Evolutionary conservation across 2,329 filamentous ascomycete genomes (phyloP).

Genomic region (Sphaerostilbella broomeana): DNA sequence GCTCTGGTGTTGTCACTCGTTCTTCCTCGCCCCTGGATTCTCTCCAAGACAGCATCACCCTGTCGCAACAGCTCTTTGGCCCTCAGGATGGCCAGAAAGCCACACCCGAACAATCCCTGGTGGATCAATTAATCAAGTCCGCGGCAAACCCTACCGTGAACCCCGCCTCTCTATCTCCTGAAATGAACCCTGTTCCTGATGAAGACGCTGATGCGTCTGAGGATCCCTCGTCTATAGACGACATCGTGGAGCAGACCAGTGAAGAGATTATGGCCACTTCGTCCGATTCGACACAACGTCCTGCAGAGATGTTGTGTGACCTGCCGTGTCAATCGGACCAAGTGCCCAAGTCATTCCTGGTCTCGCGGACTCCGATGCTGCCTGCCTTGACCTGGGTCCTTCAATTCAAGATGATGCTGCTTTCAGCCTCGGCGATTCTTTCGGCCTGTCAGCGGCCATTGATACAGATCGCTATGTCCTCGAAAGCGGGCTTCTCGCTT

Average conservation of each 20-base stretch:
- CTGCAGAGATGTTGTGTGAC: slow-evolving; percentile 99
- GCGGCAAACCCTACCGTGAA: slow-evolving; percentile 47
- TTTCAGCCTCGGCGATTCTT: slow-evolving; percentile 63
- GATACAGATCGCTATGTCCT: slow-evolving; percentile 68
- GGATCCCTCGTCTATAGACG: slow-evolving; percentile 15
- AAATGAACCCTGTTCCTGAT: slow-evolving; percentile 47
- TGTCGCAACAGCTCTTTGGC: slow-evolving; percentile 54
- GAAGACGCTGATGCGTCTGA: slow-evolving; percentile 23
- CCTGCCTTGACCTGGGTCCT: slow-evolving; percentile 40
- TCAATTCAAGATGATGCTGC: slow-evolving; percentile 54
- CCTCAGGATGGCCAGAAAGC: slow-evolving; percentile 35
- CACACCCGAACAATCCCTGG: slow-evolving; percentile 26
- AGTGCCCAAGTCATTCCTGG: slow-evolving; percentile 42
- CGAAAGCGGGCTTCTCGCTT: slow-evolving; percentile 71
- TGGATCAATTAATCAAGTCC: slow-evolving; percentile 38
- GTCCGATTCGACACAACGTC: slow-evolving; percentile 99
- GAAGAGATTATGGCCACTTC: slow-evolving; percentile 37
- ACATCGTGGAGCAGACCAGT: slow-evolving; percentile 17
- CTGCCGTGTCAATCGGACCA: slow-evolving; percentile 98
- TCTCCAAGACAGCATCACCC: slow-evolving; percentile 43
- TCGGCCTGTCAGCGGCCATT: slow-evolving; percentile 62
- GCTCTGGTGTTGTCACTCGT: slow-evolving; percentile 35
- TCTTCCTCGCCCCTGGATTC: slow-evolving; percentile 37
- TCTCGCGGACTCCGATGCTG: slow-evolving; percentile 34
- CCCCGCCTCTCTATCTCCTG: slow-evolving; percentile 55